These are phyloP conservation scores for Leucosporidium creatinivorum DNA, from an alignment of 768 basidiomycete species.

Conservation along the genomic window DNA sequence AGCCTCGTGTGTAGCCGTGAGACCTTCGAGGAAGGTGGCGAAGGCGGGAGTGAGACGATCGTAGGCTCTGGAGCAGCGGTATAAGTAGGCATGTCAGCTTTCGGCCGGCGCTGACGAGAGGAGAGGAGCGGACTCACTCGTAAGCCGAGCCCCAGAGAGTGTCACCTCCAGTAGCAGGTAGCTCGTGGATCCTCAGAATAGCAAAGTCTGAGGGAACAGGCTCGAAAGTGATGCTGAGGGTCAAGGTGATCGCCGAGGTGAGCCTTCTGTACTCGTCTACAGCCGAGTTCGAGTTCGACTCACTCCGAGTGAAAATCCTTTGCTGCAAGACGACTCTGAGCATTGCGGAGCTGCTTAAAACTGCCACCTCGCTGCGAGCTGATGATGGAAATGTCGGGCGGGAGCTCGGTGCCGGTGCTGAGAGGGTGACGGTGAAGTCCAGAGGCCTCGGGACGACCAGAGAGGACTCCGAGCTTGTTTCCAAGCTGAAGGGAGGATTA, in stretches of 20 bases:
- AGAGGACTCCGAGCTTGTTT: background rate
- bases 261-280: background rate
- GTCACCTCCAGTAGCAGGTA: conserved; percentile 41
- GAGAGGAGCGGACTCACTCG: background rate
- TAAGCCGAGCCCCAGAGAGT: conserved; percentile 44
- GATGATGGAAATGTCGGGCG: conserved; percentile 53
- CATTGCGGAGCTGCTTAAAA: background rate
- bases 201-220: conserved; percentile 56
- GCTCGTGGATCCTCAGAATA: conserved; percentile 44
- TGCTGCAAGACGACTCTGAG: background rate
- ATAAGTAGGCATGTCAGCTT: background rate
- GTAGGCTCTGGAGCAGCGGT: conserved; percentile 50
- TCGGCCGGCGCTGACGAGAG: background rate
- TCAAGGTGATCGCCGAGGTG: background rate
- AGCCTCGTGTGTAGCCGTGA: conserved; percentile 52
- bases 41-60: conserved; percentile 54
- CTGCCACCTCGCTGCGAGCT: conserved; percentile 35
- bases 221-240: conserved; percentile 56
- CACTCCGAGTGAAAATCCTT: conserved; percentile 8
- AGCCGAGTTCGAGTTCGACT: background rate
- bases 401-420: conserved; percentile 47
- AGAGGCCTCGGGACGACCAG: background rate
- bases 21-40: conserved; percentile 53
- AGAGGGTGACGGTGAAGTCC: conserved; percentile 35
- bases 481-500: conserved; percentile 27